Evolutionary conservation across 768 basidiomycete genomes (phyloP).

Genomic region (Porphyrellus cyaneotinctus): DNA sequence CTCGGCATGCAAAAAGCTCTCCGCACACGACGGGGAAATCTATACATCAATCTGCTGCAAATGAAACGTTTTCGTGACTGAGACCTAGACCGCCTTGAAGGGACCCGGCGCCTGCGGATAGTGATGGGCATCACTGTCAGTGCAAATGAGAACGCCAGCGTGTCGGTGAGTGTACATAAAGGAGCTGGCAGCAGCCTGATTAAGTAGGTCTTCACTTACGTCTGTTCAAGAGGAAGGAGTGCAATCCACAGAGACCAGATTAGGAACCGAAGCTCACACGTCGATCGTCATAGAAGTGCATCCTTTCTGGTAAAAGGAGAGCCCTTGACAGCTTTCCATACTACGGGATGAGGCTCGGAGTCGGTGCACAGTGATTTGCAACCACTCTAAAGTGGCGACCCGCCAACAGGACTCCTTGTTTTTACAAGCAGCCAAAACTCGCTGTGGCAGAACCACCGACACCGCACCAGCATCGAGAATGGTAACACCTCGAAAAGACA

Average conservation of each 20-base stretch:
- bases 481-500: conserved; percentile 6
- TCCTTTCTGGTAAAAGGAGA: conserved; percentile 16
- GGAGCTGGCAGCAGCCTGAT: conserved; percentile 1
- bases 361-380: conserved; percentile 2
- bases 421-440: neutral
- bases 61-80: conserved; percentile 8
- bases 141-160: conserved; percentile 12
- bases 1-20: conserved; percentile 2
- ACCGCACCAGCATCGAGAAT: conserved; percentile 1
- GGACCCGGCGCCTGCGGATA: conserved; percentile 2
- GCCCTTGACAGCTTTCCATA: conserved; percentile 21
- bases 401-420: neutral
- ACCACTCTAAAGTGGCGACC: neutral
- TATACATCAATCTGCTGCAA: conserved; percentile 2
- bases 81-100: neutral
- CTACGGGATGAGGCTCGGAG: conserved; percentile 8
- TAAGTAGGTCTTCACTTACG: conserved; percentile 9
- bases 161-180: conserved; percentile 25
- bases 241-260: conserved; percentile 13
- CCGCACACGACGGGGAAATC: conserved; percentile 5
- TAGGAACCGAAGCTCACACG: conserved; percentile 26
- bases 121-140: neutral
- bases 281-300: conserved; percentile 25
- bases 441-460: neutral
- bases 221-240: conserved; percentile 10